Percentiles rank a stretch among this genome's conserved stretches.
Conservation (phyloP, 768 basidiomycete species). For the Asterophora lycoperdoides region DNA sequence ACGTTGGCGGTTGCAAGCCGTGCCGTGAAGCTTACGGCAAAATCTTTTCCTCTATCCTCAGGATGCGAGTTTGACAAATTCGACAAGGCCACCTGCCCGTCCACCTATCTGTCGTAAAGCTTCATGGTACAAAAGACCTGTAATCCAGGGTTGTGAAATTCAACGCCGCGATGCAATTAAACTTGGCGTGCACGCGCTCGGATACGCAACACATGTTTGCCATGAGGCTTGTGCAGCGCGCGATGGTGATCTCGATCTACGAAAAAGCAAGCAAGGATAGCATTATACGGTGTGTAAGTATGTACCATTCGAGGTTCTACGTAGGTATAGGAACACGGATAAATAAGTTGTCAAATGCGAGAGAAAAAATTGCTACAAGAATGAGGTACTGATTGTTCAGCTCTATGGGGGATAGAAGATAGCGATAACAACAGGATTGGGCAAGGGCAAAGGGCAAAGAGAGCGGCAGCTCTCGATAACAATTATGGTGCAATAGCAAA, state of each 20-base stretch:
- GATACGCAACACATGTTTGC: constrained; percentile 10
- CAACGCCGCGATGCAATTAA: background rate
- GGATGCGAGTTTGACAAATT: background rate
- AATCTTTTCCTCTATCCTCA: background rate
- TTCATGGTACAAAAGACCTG: no score
- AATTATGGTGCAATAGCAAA: constrained; percentile 17
- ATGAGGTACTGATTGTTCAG: constrained; percentile 18
- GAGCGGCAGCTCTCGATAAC: constrained; percentile 22
- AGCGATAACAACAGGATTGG: constrained; percentile 12
- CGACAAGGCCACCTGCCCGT: background rate
- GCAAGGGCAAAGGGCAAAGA: constrained; percentile 13
- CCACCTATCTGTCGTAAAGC: no score
- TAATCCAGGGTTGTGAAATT: background rate
- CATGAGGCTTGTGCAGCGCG: constrained; percentile 11
- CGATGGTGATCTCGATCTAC: background rate
- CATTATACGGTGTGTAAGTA: constrained; percentile 13
- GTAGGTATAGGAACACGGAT: constrained; percentile 14
- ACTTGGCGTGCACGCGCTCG: background rate
- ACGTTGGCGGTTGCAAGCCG: background rate
- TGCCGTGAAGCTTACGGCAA: background rate
- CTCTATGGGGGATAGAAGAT: constrained; percentile 20
- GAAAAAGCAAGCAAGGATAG: constrained; percentile 6
- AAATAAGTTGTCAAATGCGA: constrained; percentile 12
- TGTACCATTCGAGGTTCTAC: constrained; percentile 3
- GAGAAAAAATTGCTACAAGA: constrained; percentile 20